Evolutionary conservation across 164 flowering plant genomes (phyloP).

Genomic region (Vitis vinifera): ASM3070453v1 NC_081805.1:2204501-2205000

Average conservation of each 20-base stretch:
- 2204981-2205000: no score
- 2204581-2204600: background rate
- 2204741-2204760: constrained; percentile 79
- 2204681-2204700: constrained; percentile 77
- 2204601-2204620: constrained; percentile 54
- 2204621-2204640: constrained; percentile 86
- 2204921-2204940: no score
- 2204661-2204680: constrained; percentile 85
- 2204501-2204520: no score
- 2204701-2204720: constrained; percentile 81
- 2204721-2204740: constrained; percentile 79
- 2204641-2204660: constrained; percentile 81
- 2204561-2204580: no score
- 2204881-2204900: no score
- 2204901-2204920: no score
- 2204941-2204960: no score
- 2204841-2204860: background rate
- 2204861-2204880: no score
- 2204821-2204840: background rate
- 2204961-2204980: no score
- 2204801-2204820: background rate
- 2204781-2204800: constrained; percentile 12
- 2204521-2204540: no score
- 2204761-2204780: constrained; percentile 41
- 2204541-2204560: no score